A percentile compares a stretch with the other conserved stretches of the same genome.
phyloP scores from a whole-genome alignment of 2,329 filamentous ascomycete species.

The Alternaria longipes region DNA sequence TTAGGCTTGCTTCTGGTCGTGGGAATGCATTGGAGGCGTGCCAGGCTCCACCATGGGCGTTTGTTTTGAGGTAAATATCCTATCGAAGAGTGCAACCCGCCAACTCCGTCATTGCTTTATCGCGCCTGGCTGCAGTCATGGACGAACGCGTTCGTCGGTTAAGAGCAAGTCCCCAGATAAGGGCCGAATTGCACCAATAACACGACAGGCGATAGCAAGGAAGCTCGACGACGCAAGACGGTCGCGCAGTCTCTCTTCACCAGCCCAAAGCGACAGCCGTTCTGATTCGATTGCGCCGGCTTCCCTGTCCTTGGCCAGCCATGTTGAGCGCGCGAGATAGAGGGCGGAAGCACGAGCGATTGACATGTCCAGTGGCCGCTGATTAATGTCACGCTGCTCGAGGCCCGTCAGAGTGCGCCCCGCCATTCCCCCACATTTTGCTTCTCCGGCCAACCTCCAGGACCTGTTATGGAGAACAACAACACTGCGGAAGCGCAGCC shows the following conservation, averaged over 20 bases:
- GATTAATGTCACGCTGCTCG: conserved; percentile 35
- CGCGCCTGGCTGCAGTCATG: conserved; percentile 6
- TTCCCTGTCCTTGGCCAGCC: conserved; percentile 20
- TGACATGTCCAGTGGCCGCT: conserved; percentile 23
- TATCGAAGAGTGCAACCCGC: neutral
- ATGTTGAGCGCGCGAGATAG: conserved; percentile 26
- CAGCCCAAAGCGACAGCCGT: conserved; percentile 21
- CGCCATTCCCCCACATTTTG: conserved; percentile 31
- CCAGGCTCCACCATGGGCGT: neutral
- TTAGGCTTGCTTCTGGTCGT: neutral
- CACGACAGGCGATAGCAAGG: conserved; percentile 9
- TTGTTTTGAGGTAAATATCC: neutral
- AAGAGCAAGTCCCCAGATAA: conserved; percentile 12
- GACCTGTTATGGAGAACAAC: conserved; percentile 24
- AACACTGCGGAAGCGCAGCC: conserved; percentile 20
- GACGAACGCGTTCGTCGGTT: conserved; percentile 2
- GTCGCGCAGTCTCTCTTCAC: conserved; percentile 9
- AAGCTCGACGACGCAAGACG: neutral
- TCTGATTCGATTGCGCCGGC: conserved; percentile 17
- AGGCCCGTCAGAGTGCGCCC: conserved; percentile 27
- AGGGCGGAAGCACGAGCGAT: conserved; percentile 24
- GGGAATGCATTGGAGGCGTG: neutral
- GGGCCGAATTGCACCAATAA: conserved; percentile 19
- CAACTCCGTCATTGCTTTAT: conserved; percentile 5
- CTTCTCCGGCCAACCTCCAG: conserved; percentile 18